A percentile compares a stretch with the other conserved stretches of the same genome.
These are phyloP conservation scores for Spizellomyces sp. DNA, from an alignment of 192 early-diverging fungal species.

Conservation along the genomic window DNA sequence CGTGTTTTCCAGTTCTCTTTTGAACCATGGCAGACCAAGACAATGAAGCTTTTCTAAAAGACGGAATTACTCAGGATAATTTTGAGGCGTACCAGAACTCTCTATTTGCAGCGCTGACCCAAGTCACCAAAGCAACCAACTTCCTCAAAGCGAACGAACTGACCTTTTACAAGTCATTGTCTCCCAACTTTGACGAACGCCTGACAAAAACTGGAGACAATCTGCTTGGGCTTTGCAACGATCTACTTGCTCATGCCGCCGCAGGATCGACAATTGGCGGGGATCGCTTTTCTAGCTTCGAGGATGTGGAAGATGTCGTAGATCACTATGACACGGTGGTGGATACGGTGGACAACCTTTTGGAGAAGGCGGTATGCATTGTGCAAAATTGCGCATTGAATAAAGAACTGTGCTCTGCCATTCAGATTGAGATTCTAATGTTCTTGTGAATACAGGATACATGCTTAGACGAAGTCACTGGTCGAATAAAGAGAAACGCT, in stretches of 20 bases:
- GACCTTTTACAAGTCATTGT: constrained; percentile 30
- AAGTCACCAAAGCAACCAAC: constrained; percentile 27
- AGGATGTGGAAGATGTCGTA: constrained; percentile 66
- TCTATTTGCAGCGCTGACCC: constrained; percentile 28
- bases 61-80: constrained; percentile 1
- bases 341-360: constrained; percentile 77
- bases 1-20: no score
- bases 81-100: constrained; percentile 21
- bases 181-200: constrained; percentile 8
- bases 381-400: constrained; percentile 6
- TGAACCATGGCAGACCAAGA: no score
- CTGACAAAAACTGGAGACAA: constrained; percentile 14
- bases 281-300: constrained; percentile 42
- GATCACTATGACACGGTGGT: constrained; percentile 67
- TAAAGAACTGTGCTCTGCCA: neutral
- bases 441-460: constrained; percentile 57
- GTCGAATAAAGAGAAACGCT: constrained; percentile 20
- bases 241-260: constrained; percentile 23
- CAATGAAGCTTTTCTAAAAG: neutral
- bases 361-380: constrained; percentile 74
- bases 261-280: constrained; percentile 34
- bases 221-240: constrained; percentile 32
- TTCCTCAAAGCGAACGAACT: constrained; percentile 37
- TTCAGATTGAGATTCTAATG: neutral
- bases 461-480: constrained; percentile 71